phyloP scores from a whole-genome alignment of 345 rosid species.

The Rhodomyrtus tomentosa region DNA sequence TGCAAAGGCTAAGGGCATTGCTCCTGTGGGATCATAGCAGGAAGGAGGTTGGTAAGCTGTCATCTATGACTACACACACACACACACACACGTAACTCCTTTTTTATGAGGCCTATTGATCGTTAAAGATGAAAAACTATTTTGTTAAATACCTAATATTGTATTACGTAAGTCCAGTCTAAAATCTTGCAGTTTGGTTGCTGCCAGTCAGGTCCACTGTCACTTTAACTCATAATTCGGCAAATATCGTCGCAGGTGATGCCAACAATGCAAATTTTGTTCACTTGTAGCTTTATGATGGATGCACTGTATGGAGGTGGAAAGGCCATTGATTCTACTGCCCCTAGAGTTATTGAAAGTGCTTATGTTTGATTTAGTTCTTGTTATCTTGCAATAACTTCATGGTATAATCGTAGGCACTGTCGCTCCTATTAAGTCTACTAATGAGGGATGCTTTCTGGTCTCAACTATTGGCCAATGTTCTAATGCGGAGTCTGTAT shows the following conservation, averaged over 20 bases:
- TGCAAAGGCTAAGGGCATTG: conserved; percentile 67
- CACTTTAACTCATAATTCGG: not conserved
- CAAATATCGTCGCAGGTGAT: not conserved
- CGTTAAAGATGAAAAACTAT: not conserved
- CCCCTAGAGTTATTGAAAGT: not conserved
- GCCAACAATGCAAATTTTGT: not conserved
- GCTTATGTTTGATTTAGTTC: not conserved
- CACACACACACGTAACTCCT: not conserved
- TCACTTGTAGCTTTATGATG: not conserved
- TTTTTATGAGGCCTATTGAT: not conserved
- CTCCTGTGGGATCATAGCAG: conserved; percentile 69
- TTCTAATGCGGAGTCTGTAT: not conserved
- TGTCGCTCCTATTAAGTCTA: not conserved
- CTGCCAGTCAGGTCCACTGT: not conserved
- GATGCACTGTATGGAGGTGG: not conserved
- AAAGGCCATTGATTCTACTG: not conserved
- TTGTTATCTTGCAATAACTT: not conserved
- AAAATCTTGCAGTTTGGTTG: not conserved
- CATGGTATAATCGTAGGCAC: not conserved
- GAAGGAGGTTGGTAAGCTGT: conserved; percentile 3
- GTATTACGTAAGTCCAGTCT: not conserved
- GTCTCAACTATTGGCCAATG: not conserved
- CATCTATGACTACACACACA: not conserved
- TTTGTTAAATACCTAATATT: not conserved
- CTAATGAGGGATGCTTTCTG: not conserved